Evolutionary conservation across 257 asterid species (phyloP).

Genomic region (Cinchona pubescens): DNA sequence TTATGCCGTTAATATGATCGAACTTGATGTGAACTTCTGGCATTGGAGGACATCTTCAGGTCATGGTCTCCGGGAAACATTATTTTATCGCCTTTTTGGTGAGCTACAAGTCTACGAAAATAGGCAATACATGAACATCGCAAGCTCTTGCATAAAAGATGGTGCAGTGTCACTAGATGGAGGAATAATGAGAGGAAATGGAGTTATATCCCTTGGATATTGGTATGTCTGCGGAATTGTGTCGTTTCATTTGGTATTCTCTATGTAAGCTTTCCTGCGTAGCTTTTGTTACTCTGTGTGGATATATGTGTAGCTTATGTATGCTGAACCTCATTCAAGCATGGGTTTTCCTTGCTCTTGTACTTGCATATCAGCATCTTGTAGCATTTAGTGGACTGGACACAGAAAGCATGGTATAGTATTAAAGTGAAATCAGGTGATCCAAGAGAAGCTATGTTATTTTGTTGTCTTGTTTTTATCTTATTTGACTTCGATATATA

Average conservation of each 20-base stretch:
- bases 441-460: no score
- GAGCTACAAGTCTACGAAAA: slow-evolving; percentile 57
- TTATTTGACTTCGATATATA: no score
- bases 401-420: no score
- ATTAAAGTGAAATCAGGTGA: no score
- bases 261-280: not conserved
- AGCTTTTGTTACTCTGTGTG: not conserved
- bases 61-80: slow-evolving; percentile 49
- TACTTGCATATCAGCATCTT: no score
- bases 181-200: slow-evolving; percentile 48
- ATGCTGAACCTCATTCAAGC: not conserved
- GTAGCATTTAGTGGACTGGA: no score
- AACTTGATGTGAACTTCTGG: slow-evolving; percentile 21
- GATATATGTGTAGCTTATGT: not conserved
- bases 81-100: slow-evolving; percentile 57
- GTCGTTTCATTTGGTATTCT: not conserved
- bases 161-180: slow-evolving; percentile 72
- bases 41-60: slow-evolving; percentile 39
- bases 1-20: slow-evolving; percentile 52
- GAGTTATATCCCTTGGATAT: slow-evolving; percentile 37
- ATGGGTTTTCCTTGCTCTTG: no score
- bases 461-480: no score
- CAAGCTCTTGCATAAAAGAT: slow-evolving; percentile 41
- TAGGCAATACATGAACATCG: slow-evolving; percentile 42
- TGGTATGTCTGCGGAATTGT: slow-evolving; percentile 31